These are phyloP conservation scores for Saccharomyces mikatae DNA, from an alignment of 805 yeast genomes.

Conservation along the genomic window DNA sequence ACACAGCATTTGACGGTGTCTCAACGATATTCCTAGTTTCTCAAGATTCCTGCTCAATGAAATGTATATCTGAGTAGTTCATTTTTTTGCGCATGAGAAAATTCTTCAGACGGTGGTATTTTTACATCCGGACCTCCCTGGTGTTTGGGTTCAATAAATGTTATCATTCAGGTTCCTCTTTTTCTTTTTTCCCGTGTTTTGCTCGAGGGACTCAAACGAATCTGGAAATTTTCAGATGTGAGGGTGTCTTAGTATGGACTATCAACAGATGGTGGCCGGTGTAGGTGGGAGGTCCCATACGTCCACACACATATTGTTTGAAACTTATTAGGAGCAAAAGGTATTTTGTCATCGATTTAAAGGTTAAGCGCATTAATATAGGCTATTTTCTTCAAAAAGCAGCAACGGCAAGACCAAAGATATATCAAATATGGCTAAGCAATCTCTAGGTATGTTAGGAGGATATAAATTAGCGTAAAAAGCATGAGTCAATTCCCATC, in stretches of 20 bases:
- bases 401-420: background rate
- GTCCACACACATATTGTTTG: background rate
- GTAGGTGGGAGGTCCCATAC: background rate
- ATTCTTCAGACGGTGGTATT: no score
- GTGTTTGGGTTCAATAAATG: background rate
- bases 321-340: background rate
- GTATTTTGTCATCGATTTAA: background rate
- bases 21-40: no score
- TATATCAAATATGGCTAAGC: constrained; percentile 35
- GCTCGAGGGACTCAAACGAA: background rate
- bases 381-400: background rate
- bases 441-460: constrained; percentile 37
- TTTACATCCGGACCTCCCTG: background rate
- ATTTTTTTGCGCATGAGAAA: no score
- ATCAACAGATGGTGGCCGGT: background rate
- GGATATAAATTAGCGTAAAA: background rate
- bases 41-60: no score
- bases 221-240: background rate
- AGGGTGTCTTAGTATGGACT: background rate
- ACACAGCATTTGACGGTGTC: no score
- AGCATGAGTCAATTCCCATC: background rate
- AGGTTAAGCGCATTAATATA: background rate
- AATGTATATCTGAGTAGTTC: no score
- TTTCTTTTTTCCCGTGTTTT: background rate
- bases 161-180: background rate